phyloP scores from a whole-genome alignment of 2,329 filamentous ascomycete genomes.

The Phoma herbarum region DNA sequence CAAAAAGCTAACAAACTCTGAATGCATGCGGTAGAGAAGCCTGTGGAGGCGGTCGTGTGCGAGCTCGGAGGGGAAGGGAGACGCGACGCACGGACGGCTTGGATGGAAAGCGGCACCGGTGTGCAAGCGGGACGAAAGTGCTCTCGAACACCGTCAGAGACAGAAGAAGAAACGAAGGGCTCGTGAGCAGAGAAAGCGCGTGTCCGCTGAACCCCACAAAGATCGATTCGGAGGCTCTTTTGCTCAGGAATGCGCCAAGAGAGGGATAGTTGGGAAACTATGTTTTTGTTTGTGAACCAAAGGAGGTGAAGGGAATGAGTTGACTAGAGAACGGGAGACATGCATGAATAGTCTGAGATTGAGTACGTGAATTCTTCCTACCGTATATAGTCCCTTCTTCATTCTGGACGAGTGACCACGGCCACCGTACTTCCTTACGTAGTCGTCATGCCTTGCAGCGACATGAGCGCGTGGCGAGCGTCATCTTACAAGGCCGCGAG shows the following conservation, averaged over 20 bases:
- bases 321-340: slow-evolving; percentile 18
- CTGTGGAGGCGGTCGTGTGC: slow-evolving; percentile 20
- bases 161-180: slow-evolving; percentile 24
- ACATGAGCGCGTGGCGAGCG: slow-evolving; percentile 3
- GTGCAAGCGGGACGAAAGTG: slow-evolving; percentile 39
- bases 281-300: slow-evolving; percentile 20
- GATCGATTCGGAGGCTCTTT: slow-evolving; percentile 6
- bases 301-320: slow-evolving; percentile 23
- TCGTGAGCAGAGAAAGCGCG: slow-evolving; percentile 24
- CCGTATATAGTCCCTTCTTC: slow-evolving; percentile 3
- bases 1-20: slow-evolving; percentile 49
- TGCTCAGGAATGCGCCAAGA: slow-evolving; percentile 24
- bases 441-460: slow-evolving; percentile 4
- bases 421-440: slow-evolving; percentile 15
- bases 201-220: not conserved
- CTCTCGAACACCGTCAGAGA: slow-evolving; percentile 26
- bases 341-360: slow-evolving; percentile 9
- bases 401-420: slow-evolving; percentile 5
- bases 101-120: slow-evolving; percentile 22
- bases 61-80: slow-evolving; percentile 19
- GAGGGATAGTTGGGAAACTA: slow-evolving; percentile 6
- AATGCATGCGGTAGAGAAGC: slow-evolving; percentile 32
- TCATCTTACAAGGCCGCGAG: slow-evolving; percentile 1
- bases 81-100: slow-evolving; percentile 34
- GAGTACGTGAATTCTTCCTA: slow-evolving; percentile 12